Base-by-base conservation (phyloP, 2,329 filamentous ascomycete species). In the Coniochaeta sp. region DNA sequence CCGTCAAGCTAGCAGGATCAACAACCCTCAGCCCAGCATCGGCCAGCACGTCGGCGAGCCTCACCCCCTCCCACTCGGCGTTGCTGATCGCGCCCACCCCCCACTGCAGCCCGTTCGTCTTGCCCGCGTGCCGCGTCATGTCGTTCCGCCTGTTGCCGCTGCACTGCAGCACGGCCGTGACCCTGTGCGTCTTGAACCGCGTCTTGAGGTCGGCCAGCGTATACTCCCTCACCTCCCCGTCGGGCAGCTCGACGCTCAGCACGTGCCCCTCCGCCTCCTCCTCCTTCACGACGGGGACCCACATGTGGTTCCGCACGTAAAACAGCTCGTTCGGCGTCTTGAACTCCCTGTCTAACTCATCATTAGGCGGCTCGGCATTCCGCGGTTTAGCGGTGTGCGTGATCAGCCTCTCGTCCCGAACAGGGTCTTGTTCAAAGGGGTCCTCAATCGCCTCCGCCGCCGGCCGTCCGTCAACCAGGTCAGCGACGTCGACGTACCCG, bases 231-330 rank as follows among this genome's bases (percentile, higher is more conserved):
- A 69, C 69, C 6, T 75, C 71, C 40, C 81, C 81, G 55, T 82
- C 77, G 0, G 73, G 70, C 4, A 83, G 69, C 64, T 82, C 80
- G 35, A 84, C 67, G 4, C 71, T 78, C 53, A 84, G 60, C 18
- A 64, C 63, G 58, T 83, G 72, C 6, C 69, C 55, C 4, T 65
- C 65, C 3, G 66, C 65, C 0, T 70, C 66, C 6, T 70, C 65
- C 2, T 68, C 64, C 6, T 69, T 65, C 4, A 65, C 59, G 1
- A 79, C 62, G 1, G 81, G 81, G 35, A 83, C 81, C 81, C 81
- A 84, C 70, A 84, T 80, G 64, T 84, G 81, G 58, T 84, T 81
- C 18, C 81, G 74, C 13, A 82, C 75, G 59, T 82, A 83, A 62
- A 83, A 83, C 1, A 80, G 66, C 27, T 74, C 68, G 38, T 75